Evolutionary conservation across 495 filamentous ascomycete genomes (phyloP), one percentile per base, ranked within the genome.

Genomic region (Podospora comata): DNA sequence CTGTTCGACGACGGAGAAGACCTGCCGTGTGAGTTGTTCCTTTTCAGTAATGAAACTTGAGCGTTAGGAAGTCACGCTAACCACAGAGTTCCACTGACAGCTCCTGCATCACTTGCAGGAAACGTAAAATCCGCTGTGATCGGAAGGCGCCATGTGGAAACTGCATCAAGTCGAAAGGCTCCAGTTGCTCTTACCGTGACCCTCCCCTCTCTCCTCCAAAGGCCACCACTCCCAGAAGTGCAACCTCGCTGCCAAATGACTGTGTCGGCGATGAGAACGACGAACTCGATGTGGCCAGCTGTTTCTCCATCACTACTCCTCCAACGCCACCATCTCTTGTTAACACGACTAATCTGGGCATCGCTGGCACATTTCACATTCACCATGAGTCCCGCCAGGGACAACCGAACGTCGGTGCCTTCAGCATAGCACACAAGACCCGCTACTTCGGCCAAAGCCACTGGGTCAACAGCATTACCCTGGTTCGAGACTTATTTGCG

Each of bases 381-480:
- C 34, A 76, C 73, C 20, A 53, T 19, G 67, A 71, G 55, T 57
- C 59, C n/a, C 63, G 74, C 30, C 71, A 77, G 20, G 39, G 66
- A 23, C 71, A 72, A 0, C 77, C 84, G 1, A 71, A 66, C 26
- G 32, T 48, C 0, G 63, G 68, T 76, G 78, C 3, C 0, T 53
- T 54, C 11, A 76, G 78, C 27, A 77, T 87, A 44, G 77, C 78
- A n/a, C 84, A 87, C 68, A 87, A 88, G 73, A 79, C 77, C 0
- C 80, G 86, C 0, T 57, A 84, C 4, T 85, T 87, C 71, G 86
- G 86, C 0, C 85, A 84, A 63, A 87, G 83, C 63, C 85, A 87
- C 71, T 89, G 84, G 85, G 75, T 85, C 11, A 82, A 78, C 67
- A 78, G 77, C 0, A 66, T 79, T 13, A 60, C 70, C 19, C 60